These are phyloP conservation scores for Blastocystis sp. DNA, from an alignment of 352 stramenopile species.

Conservation along the genomic window DNA sequence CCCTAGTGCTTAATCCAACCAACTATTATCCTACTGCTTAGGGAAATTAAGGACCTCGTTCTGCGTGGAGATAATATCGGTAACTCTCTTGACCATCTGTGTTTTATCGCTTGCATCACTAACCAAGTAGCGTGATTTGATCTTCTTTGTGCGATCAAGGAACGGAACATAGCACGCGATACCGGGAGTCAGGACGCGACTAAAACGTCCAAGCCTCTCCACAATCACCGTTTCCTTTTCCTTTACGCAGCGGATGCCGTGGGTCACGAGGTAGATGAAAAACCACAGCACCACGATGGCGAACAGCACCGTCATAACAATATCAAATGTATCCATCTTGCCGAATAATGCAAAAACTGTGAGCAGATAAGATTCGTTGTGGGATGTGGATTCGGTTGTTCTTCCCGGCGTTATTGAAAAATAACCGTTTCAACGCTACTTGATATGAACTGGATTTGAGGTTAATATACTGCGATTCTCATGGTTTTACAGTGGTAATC, in stretches of 20 bases:
- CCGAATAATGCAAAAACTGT: too few relatives aligned
- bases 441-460: too few relatives aligned
- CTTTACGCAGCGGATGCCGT: slow-evolving; percentile 58
- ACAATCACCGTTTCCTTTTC: slow-evolving; percentile 61
- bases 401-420: too few relatives aligned
- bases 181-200: slow-evolving; percentile 56
- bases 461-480: too few relatives aligned
- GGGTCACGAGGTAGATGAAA: slow-evolving; percentile 39
- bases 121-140: background rate
- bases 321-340: slow-evolving; percentile 23
- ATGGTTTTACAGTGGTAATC: too few relatives aligned
- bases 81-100: slow-evolving; percentile 55
- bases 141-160: slow-evolving; percentile 58
- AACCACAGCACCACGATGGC: slow-evolving; percentile 31
- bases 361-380: too few relatives aligned
- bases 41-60: slow-evolving; percentile 62
- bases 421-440: too few relatives aligned
- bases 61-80: slow-evolving; percentile 59
- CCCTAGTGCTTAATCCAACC: background rate
- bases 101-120: slow-evolving; percentile 34
- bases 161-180: slow-evolving; percentile 60
- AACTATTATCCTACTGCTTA: slow-evolving; percentile 52
- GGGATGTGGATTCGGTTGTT: too few relatives aligned
- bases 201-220: slow-evolving; percentile 60
- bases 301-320: slow-evolving; percentile 17